Evolutionary conservation across 495 filamentous ascomycete species (phyloP).

Genomic region (Pseudevernia furfuracea): DNA sequence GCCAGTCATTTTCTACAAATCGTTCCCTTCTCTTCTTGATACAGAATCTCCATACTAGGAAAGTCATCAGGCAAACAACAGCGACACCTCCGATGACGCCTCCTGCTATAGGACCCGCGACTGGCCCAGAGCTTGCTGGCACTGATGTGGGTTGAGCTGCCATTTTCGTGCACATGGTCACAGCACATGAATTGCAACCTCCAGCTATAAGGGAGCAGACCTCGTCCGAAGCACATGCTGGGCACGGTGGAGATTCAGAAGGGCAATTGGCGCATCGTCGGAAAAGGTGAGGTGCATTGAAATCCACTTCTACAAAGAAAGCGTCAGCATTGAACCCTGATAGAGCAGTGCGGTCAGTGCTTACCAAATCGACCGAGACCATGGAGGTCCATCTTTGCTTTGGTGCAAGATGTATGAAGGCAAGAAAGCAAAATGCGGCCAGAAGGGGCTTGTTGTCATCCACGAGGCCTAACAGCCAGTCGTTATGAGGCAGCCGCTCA

Average conservation of each 20-base stretch:
- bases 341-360: background rate
- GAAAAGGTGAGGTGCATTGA: slow-evolving; percentile 35
- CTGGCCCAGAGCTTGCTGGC: slow-evolving; percentile 35
- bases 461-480: background rate
- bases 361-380: slow-evolving; percentile 17
- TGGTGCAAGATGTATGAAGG: background rate
- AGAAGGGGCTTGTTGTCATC: background rate
- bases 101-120: slow-evolving; percentile 74
- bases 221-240: slow-evolving; percentile 40
- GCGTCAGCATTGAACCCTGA: background rate
- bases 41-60: slow-evolving; percentile 77
- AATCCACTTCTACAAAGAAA: slow-evolving; percentile 17
- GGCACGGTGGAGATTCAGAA: slow-evolving; percentile 41
- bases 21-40: slow-evolving; percentile 70
- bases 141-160: slow-evolving; percentile 30
- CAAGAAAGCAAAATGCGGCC: background rate
- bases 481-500: background rate
- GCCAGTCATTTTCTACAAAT: slow-evolving; percentile 48
- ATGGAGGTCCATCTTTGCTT: slow-evolving; percentile 17
- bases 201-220: slow-evolving; percentile 50
- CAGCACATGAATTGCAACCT: slow-evolving; percentile 51
- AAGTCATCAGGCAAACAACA: slow-evolving; percentile 60
- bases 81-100: slow-evolving; percentile 73
- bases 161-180: slow-evolving; percentile 51
- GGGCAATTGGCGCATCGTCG: slow-evolving; percentile 42